Base-by-base conservation (phyloP, 768 basidiomycete species). In the Phaeotremella skinneri region DNA sequence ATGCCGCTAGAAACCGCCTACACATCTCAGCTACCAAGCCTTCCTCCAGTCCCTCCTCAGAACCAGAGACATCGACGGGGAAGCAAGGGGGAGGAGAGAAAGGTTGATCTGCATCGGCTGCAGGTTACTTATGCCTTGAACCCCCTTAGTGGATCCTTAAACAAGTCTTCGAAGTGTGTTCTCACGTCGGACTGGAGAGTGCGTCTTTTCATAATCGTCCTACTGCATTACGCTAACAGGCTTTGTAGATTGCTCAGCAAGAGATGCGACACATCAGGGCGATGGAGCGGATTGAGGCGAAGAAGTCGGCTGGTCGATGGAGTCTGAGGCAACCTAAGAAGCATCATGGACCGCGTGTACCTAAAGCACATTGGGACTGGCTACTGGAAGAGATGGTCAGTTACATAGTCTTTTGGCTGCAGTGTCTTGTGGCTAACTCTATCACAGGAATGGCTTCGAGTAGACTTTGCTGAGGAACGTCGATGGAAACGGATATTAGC, bases 251-350 rank as follows among this genome's bases (percentile, higher is more conserved):
- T 47, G 90, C 89, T 0, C 84, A 88, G 73, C 80, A 82, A 17
- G 93, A 97, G 71, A 71, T 94, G 58, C 82, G 86, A 60, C 81
- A 93, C 31, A 76, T 88, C 30, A 84, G 89, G 41, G 85, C 90
- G 0, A 81, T 96, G 62, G 90, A 93, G 48, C 83, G 87, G 11
- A 85, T 99, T 49, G 92, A 98, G 59, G 76, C 80, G 27, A 82
- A 97, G 58, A 93, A 96, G 76, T 82, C 84, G 26, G 83, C 82
- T 11, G 86, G 86, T 2, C 81, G 84, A 32, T 99, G 96, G 94
- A 88, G 88, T 64, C 90, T 94, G 68, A 80, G 94, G 52, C 96
- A 99, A 70, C 91, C 92, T 9, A 97, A 94, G 78, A 94, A 92
- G 77, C 90, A 93, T 70, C 82, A 89, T 58, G 87, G 85, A 27